phyloP scores from a whole-genome alignment of 257 asterid species.

The Scutellaria minor region DNA sequence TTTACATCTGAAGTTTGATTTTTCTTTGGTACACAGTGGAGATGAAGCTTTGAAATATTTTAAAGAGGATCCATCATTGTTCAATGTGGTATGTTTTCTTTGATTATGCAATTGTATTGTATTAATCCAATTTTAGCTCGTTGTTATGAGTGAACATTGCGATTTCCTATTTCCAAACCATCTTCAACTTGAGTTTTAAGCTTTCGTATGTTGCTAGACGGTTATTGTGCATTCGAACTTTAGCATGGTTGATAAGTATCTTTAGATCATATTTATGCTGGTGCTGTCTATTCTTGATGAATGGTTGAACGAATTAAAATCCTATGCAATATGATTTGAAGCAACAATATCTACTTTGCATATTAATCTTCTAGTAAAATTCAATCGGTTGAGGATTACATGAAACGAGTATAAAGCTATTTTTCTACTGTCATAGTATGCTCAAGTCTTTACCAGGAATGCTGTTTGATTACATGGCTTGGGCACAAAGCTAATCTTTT shows the following conservation, averaged over 20 bases:
- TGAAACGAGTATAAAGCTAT: neutral
- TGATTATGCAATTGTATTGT: neutral
- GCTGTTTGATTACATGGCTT: neutral
- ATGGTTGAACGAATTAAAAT: neutral
- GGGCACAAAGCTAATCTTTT: neutral
- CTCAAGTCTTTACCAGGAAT: neutral
- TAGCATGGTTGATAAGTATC: neutral
- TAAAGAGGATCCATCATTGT: constrained; percentile 75
- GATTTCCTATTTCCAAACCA: neutral
- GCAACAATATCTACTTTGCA: neutral
- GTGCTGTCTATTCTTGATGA: neutral
- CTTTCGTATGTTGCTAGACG: neutral
- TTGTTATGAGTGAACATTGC: neutral
- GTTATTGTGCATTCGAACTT: neutral
- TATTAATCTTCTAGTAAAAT: neutral
- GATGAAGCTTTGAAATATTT: constrained; percentile 82
- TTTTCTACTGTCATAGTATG: neutral
- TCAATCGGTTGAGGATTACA: neutral
- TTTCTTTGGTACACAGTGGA: constrained; percentile 57
- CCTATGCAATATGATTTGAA: neutral
- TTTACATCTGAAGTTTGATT: neutral
- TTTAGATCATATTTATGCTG: neutral
- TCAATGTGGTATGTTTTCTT: constrained; percentile 70
- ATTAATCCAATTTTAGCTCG: neutral
- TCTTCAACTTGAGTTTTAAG: neutral